A percentile compares a stretch with the other conserved stretches of the same genome.
Conservation (phyloP, 2,329 filamentous ascomycete species). For the Colletotrichum sp. region DNA sequence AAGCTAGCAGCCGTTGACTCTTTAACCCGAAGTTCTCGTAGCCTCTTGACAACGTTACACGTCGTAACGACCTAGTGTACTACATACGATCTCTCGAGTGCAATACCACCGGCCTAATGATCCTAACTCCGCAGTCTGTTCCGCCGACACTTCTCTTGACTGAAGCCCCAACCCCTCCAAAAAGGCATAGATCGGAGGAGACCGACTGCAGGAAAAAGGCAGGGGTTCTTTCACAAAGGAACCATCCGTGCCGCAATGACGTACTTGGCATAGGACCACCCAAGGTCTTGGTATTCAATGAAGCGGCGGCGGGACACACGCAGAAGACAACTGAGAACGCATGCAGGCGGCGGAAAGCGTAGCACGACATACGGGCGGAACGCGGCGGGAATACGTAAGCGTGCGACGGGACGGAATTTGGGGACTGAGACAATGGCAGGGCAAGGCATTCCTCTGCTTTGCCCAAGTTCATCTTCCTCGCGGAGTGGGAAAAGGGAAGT, state of each 20-base stretch:
- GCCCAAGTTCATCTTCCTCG: not conserved
- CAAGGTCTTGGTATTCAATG: not conserved
- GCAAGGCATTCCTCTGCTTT: not conserved
- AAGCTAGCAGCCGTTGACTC: not conserved
- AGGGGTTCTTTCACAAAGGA: not conserved
- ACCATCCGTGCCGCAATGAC: constrained; percentile 12
- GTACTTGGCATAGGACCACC: constrained; percentile 7
- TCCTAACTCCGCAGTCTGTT: not conserved
- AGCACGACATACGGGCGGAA: not conserved
- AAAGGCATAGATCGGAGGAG: not conserved
- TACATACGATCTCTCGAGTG: not conserved
- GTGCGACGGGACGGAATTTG: not conserved
- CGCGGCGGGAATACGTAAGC: not conserved
- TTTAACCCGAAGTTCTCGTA: not conserved
- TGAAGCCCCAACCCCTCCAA: not conserved
- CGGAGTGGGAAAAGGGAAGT: not conserved
- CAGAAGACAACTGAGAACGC: not conserved
- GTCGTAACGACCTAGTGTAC: not conserved
- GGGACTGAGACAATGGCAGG: not conserved
- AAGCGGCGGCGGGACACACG: not conserved
- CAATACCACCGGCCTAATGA: not conserved
- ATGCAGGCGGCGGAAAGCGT: not conserved
- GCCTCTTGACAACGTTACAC: not conserved
- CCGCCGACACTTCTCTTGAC: not conserved
- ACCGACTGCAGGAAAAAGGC: not conserved